phyloP scores from a whole-genome alignment of 495 filamentous ascomycete genomes.

The Xylaria acuta region DNA sequence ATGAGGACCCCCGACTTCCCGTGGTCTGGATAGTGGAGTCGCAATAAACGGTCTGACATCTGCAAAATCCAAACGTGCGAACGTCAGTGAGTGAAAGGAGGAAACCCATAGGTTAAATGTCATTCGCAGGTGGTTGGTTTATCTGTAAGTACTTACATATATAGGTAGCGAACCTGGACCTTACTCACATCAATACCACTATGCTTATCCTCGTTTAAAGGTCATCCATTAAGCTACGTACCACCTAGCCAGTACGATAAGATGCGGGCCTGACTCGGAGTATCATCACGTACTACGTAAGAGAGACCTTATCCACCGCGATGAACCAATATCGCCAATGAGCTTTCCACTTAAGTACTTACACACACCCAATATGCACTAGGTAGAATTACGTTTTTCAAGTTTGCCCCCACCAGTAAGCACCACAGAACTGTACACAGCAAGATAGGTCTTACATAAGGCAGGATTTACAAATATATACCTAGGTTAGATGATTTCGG shows the following conservation, averaged over 20 bases:
- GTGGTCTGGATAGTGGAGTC: constrained; percentile 10
- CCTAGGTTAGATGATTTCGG: neutral
- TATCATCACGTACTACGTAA: neutral
- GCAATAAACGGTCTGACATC: neutral
- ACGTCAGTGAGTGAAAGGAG: neutral
- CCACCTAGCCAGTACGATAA: too few species aligned
- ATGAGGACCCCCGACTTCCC: neutral
- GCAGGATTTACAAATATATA: neutral
- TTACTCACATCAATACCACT: neutral
- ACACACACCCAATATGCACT: neutral
- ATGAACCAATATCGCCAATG: neutral
- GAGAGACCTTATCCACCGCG: neutral
- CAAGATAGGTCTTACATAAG: neutral
- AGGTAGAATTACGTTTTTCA: neutral
- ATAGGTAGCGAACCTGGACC: neutral
- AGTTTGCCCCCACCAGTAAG: neutral
- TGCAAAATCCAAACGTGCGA: neutral
- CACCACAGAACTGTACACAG: neutral
- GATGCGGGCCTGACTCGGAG: neutral
- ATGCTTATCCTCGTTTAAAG: too few species aligned
- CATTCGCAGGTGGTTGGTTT: neutral
- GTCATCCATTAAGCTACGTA: too few species aligned
- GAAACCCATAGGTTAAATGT: neutral
- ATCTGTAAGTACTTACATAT: neutral
- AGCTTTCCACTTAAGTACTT: neutral